Conservation (phyloP, 2,329 filamentous ascomycete genomes). For the Hypomyces perniciosus region DNA sequence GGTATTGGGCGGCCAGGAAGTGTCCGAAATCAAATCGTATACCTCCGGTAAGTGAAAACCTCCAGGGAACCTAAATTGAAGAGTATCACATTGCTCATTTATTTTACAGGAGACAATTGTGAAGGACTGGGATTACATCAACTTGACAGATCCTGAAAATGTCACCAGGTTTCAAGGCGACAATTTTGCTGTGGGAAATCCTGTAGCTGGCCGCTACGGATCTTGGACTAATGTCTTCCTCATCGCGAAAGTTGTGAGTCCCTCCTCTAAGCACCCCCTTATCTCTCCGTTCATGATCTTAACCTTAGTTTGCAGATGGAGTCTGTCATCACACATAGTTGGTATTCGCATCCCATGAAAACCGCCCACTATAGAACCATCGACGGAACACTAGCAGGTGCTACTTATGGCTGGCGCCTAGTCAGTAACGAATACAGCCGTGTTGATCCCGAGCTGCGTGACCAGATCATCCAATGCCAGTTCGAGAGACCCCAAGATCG, state of each 20-base stretch:
- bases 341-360: constrained; percentile 10
- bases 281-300: neutral
- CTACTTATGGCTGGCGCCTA: constrained; percentile 20
- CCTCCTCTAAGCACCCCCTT: neutral
- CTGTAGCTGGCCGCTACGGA: constrained; percentile 23
- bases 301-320: constrained; percentile 20
- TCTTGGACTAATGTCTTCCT: constrained; percentile 26
- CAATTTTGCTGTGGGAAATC: constrained; percentile 9
- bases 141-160: neutral
- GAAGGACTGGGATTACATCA: constrained; percentile 21
- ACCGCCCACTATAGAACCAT: constrained; percentile 1
- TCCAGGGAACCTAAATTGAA: neutral
- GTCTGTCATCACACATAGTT: constrained; percentile 18
- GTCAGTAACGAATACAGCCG: neutral
- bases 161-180: constrained; percentile 12
- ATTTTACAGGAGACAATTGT: constrained; percentile 20
- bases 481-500: constrained; percentile 22
- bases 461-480: constrained; percentile 21
- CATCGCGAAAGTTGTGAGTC: constrained; percentile 22
- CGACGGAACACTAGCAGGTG: neutral
- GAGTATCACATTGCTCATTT: neutral
- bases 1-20: constrained; percentile 17
- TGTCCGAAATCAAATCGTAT: constrained; percentile 17
- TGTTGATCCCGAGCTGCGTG: constrained; percentile 20
- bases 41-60: constrained; percentile 18